Percentiles rank a stretch among this genome's conserved stretches.
phyloP scores from a whole-genome alignment of 345 rosid genomes.

The Citrus maxima region DNA sequence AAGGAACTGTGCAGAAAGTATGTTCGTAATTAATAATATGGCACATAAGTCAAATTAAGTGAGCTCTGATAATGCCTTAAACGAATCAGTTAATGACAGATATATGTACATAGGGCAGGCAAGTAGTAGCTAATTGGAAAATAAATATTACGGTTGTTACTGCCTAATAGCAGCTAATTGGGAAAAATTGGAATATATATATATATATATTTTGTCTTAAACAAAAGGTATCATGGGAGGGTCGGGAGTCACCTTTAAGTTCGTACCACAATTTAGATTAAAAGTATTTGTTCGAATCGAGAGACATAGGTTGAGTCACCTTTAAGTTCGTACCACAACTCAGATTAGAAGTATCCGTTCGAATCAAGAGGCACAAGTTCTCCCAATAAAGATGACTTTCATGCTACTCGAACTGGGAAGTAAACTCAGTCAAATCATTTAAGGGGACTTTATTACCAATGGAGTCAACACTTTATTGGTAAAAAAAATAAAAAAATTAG shows the following conservation, averaged over 20 bases:
- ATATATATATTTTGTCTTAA: too few relatives aligned
- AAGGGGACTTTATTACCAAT: rapidly evolving
- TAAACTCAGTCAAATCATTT: rapidly evolving
- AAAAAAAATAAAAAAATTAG: too few relatives aligned
- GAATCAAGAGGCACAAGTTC: rapidly evolving
- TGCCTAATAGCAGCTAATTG: not conserved
- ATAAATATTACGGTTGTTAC: not conserved
- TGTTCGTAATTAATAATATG: not conserved
- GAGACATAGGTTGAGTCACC: rapidly evolving
- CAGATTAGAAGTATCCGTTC: rapidly evolving
- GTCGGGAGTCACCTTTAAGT: too few relatives aligned
- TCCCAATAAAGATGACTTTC: rapidly evolving
- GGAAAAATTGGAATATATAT: too few relatives aligned
- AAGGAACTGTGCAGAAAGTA: too few relatives aligned
- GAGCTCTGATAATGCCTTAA: not conserved
- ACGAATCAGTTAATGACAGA: not conserved
- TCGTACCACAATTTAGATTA: rapidly evolving
- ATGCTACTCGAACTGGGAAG: rapidly evolving
- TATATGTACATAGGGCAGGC: not conserved
- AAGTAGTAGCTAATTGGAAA: not conserved
- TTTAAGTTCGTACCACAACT: too few relatives aligned
- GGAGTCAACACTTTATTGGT: rapidly evolving
- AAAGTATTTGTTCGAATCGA: rapidly evolving
- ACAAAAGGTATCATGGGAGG: rapidly evolving
- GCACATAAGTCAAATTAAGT: not conserved